phyloP scores from a whole-genome alignment of 1,284 basidiomycete species.

The Rhodotorula sp. region DNA sequence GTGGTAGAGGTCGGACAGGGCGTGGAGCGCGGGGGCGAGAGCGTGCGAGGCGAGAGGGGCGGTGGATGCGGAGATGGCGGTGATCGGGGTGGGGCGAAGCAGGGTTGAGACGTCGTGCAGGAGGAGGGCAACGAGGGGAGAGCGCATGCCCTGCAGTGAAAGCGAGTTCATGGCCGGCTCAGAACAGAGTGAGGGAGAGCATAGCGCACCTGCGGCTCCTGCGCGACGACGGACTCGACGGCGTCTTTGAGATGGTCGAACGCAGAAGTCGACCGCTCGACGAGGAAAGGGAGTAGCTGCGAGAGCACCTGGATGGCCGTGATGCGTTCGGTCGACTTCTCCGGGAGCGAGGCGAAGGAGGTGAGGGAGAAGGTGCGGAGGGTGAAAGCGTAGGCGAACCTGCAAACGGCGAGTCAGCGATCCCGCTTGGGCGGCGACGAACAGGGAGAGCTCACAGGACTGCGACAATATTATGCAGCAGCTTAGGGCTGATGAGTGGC shows the following conservation, averaged over 20 bases:
- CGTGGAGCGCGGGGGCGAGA: not conserved
- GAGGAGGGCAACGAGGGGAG: slow-evolving; percentile 21
- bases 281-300: slow-evolving; percentile 32
- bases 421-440: too few relatives aligned
- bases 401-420: not conserved
- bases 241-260: slow-evolving; percentile 18
- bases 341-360: slow-evolving; percentile 16
- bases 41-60: slow-evolving; percentile 16
- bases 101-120: slow-evolving; percentile 22
- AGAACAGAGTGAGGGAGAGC: too few relatives aligned
- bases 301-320: slow-evolving; percentile 20
- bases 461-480: slow-evolving; percentile 34
- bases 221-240: slow-evolving; percentile 22
- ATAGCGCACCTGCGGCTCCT: slow-evolving; percentile 21
- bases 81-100: slow-evolving; percentile 14
- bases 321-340: slow-evolving; percentile 21
- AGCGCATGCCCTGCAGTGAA: slow-evolving; percentile 1
- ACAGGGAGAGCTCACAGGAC: slow-evolving; percentile 28
- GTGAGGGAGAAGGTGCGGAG: slow-evolving; percentile 34
- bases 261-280: slow-evolving; percentile 18
- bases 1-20: slow-evolving; percentile 23
- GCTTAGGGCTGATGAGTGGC: slow-evolving; percentile 4
- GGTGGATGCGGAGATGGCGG: not conserved
- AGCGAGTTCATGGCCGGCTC: too few relatives aligned
- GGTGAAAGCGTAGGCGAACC: slow-evolving; percentile 37